Evolutionary conservation across 2,329 filamentous ascomycete species (phyloP), one percentile per base, ranked within the genome.

Genomic region (Boeremia lycopersici): DNA sequence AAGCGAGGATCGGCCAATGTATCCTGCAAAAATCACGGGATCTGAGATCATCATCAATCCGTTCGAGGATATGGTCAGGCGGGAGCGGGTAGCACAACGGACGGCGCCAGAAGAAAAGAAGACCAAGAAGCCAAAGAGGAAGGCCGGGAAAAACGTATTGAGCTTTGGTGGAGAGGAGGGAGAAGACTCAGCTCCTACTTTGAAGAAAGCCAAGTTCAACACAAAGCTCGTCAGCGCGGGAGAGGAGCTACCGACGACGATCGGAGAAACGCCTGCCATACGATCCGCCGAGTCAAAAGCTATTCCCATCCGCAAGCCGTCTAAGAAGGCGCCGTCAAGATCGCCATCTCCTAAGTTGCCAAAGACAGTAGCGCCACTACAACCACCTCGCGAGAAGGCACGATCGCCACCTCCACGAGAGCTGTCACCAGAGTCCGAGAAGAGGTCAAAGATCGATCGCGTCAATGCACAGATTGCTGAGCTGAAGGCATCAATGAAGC

Each of bases 381-480:
- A 62, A 28, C 61, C 67, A 6, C 57, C 59, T 5, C 59, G 45
- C 29, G 59, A 57, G 15, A 61, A 64, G 56, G 54, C 59, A 23
- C 57, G 48, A 26, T 59, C 66, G 3, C 67, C 70, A 5, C 69
- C 72, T 5, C 67, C 70, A 2, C 60, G 71, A n/a, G 73, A 77
- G 49, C 73, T 78, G 2, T 78, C 79, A 2, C 69, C 72, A 6
- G 69, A 74, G 38, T 65, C 66, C 33, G 74, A 65, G 60, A 76
- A 64, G 72, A 57, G 72, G 29, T 62, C 76, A n/a, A 71, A 77
- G 23, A 76, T 93, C 9, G 87, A 91, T 59, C 81, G 81, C 61
- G 90, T 89, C 3, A 93, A 93, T 62, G 89, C 90, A 33, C 88
- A 95, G 67, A 91, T 93, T 48, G 89, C 89, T 4, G 88, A 88